phyloP scores from a whole-genome alignment of 192 early-diverging fungal genomes.

The Backusella australiensis region DNA sequence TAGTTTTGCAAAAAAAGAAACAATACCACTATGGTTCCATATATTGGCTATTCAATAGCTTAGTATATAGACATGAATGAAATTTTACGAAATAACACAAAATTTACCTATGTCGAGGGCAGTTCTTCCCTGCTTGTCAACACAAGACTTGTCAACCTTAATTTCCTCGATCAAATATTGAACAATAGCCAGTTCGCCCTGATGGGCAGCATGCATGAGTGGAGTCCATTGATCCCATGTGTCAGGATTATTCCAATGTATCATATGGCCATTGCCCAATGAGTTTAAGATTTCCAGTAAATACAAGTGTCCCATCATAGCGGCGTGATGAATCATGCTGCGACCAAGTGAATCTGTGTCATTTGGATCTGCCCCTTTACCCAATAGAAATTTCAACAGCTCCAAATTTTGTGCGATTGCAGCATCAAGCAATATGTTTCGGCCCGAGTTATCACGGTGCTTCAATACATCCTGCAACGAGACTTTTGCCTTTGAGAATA shows the following conservation, averaged over 20 bases:
- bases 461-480: slow-evolving; percentile 13
- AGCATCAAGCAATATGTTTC: slow-evolving; percentile 31
- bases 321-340: slow-evolving; percentile 37
- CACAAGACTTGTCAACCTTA: slow-evolving; percentile 6
- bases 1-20: neutral
- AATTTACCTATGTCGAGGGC: slow-evolving; percentile 35
- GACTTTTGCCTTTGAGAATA: slow-evolving; percentile 14
- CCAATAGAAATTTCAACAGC: slow-evolving; percentile 26
- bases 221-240: slow-evolving; percentile 43
- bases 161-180: slow-evolving; percentile 21
- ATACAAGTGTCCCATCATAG: slow-evolving; percentile 33
- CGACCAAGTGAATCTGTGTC: slow-evolving; percentile 35
- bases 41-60: slow-evolving; percentile 14
- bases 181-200: slow-evolving; percentile 25
- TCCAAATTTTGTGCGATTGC: slow-evolving; percentile 28
- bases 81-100: neutral
- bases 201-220: slow-evolving; percentile 38
- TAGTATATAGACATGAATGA: neutral
- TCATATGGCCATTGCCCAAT: neutral
- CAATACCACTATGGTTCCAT: slow-evolving; percentile 8
- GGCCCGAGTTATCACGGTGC: slow-evolving; percentile 36
- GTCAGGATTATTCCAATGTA: slow-evolving; percentile 29
- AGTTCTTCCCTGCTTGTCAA: slow-evolving; percentile 34
- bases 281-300: slow-evolving; percentile 19
- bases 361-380: slow-evolving; percentile 19